Conservation (phyloP, 768 basidiomycete species). For the Lentinula guzmanii region DNA sequence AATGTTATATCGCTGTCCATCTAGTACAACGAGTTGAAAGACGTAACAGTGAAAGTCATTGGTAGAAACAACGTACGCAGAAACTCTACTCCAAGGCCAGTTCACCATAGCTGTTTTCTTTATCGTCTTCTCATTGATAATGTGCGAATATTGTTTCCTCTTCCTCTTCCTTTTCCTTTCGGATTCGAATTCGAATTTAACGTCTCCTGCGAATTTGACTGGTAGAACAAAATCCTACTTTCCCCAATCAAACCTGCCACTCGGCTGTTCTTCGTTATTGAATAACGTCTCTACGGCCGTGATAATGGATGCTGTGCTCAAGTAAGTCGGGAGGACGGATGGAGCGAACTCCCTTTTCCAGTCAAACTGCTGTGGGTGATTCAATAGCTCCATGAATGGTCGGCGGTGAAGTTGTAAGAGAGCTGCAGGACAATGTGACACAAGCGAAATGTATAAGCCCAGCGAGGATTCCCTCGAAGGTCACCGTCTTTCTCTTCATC, state of each 20-base stretch:
- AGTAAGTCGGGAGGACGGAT: constrained; percentile 66
- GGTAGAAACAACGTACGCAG: constrained; percentile 44
- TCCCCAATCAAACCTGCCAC: constrained; percentile 64
- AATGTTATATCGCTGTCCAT: constrained; percentile 40
- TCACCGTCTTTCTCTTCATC: constrained; percentile 21
- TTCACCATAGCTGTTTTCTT: constrained; percentile 50
- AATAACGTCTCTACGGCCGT: constrained; percentile 50
- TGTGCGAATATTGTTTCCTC: constrained; percentile 44
- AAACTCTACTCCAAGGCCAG: constrained; percentile 75
- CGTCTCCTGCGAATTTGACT: constrained; percentile 39
- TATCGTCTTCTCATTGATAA: constrained; percentile 50
- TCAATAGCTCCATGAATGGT: constrained; percentile 64
- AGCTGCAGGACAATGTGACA: constrained; percentile 27
- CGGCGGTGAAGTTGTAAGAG: constrained; percentile 63
- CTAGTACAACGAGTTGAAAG: constrained; percentile 23
- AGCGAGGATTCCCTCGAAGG: constrained; percentile 58
- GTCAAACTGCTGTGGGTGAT: constrained; percentile 44
- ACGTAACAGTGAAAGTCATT: background rate
- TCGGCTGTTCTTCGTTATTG: constrained; percentile 52
- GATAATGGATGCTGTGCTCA: constrained; percentile 52
- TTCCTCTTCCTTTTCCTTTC: constrained; percentile 49
- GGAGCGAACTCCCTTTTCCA: constrained; percentile 59
- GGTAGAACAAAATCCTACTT: constrained; percentile 55
- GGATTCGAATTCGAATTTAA: constrained; percentile 42
- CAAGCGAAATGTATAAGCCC: background rate